phyloP scores from a whole-genome alignment of 2,329 filamentous ascomycete genomes.

The Aspergillus phoenicis region DNA sequence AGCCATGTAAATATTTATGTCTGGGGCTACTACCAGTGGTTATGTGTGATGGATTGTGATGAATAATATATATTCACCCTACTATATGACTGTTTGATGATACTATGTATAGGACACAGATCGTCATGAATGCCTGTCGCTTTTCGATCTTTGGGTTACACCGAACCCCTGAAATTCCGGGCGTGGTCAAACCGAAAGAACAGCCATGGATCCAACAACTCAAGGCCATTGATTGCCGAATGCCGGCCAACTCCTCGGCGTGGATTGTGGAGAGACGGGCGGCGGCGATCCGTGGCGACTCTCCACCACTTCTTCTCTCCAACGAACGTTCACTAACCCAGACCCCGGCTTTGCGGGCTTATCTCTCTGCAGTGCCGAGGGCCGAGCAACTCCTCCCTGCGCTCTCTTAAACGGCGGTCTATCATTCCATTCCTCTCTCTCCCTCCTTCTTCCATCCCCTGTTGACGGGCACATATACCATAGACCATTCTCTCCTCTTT shows the following conservation, averaged over 20 bases:
- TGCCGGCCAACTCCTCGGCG: no score
- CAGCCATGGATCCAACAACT: no score
- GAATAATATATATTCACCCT: no score
- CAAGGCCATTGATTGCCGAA: no score
- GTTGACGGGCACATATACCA: no score
- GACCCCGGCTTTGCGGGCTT: background rate
- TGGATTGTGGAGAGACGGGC: no score
- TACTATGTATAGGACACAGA: no score
- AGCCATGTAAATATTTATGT: background rate
- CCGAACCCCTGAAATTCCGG: no score
- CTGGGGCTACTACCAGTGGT: background rate
- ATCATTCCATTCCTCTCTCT: background rate
- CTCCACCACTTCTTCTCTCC: background rate
- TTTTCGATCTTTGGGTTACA: background rate
- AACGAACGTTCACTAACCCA: background rate
- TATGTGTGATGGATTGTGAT: background rate
- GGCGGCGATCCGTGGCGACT: background rate
- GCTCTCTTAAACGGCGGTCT: background rate
- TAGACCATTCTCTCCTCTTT: background rate
- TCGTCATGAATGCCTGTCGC: no score
- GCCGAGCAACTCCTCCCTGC: background rate
- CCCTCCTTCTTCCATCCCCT: background rate
- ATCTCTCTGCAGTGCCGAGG: slow-evolving; percentile 10
- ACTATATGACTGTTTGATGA: no score
- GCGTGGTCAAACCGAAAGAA: no score